Percentiles rank a stretch among this genome's conserved stretches.
Evolutionary conservation across 1,139 yeast genomes (phyloP).

Genomic region (Yamadazyma epiphylla): DNA sequence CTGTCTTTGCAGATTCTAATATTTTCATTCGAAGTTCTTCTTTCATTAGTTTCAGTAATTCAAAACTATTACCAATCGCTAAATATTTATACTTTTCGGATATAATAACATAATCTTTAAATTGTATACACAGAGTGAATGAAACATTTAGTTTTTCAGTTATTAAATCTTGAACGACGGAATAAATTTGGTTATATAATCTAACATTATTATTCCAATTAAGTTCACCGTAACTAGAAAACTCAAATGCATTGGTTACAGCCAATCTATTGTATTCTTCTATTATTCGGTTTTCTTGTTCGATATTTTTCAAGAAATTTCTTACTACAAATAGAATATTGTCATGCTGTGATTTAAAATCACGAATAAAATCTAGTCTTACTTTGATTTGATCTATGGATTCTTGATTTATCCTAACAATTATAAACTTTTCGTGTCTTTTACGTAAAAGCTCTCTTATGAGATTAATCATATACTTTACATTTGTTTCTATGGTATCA

Average conservation of each 20-base stretch:
- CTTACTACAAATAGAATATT: conserved; percentile 44
- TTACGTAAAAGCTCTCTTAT: conserved; percentile 75
- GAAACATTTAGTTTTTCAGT: conserved; percentile 20
- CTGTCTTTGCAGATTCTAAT: conserved; percentile 26
- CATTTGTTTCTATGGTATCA: conserved; percentile 27
- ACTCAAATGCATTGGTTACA: conserved; percentile 23
- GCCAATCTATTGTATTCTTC: conserved; percentile 26
- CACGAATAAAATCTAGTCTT: conserved; percentile 39
- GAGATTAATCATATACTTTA: conserved; percentile 39
- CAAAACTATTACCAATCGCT: conserved; percentile 11
- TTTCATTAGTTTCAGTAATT: conserved; percentile 24
- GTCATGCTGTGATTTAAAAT: conserved; percentile 54
- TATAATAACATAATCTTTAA: conserved; percentile 29
- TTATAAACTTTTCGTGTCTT: conserved; percentile 67
- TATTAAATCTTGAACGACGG: conserved; percentile 19
- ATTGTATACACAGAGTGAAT: conserved; percentile 23
- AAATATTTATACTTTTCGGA: conserved; percentile 21
- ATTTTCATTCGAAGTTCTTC: conserved; percentile 35
- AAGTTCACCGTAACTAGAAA: conserved; percentile 29
- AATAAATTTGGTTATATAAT: conserved; percentile 21
- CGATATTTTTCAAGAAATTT: conserved; percentile 15
- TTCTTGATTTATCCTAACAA: conserved; percentile 52
- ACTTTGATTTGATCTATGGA: conserved; percentile 43
- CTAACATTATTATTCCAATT: conserved; percentile 30
- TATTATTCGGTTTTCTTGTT: conserved; percentile 17